Conservation (phyloP, 768 basidiomycete species). For the Suillus clintonianus region DNA sequence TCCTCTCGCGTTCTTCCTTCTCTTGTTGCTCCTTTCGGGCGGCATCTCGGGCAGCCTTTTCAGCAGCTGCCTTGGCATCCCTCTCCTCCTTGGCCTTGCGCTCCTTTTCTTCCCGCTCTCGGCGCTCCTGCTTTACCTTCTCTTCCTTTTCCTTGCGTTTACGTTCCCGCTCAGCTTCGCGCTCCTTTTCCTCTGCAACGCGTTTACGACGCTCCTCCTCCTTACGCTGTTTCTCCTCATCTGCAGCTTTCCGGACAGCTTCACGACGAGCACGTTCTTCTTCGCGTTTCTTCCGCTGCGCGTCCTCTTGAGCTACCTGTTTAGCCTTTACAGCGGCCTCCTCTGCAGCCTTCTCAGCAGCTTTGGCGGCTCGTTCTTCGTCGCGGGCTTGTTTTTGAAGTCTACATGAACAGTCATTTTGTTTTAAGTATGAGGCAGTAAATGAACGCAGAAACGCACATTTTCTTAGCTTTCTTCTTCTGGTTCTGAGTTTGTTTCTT, state of each 20-base stretch:
- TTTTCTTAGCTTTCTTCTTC: constrained; percentile 99
- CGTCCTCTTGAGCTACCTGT: constrained; percentile 78
- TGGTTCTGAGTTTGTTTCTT: constrained; percentile 93
- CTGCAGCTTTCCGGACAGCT: constrained; percentile 68
- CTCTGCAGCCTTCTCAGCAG: constrained; percentile 85
- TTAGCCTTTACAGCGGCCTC: constrained; percentile 78
- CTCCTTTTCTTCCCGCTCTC: constrained; percentile 63
- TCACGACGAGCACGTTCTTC: constrained; percentile 86
- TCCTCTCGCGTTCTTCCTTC: constrained; percentile 69
- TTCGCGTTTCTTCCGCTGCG: constrained; percentile 77
- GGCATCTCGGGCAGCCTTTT: constrained; percentile 45
- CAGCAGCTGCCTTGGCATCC: constrained; percentile 55
- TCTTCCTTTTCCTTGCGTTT: constrained; percentile 79
- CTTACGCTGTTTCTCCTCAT: constrained; percentile 81
- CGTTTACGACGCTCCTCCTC: constrained; percentile 85
- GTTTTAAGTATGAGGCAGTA: constrained; percentile 2
- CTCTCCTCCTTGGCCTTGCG: constrained; percentile 64
- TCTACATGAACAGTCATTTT: constrained; percentile 41
- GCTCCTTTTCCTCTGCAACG: constrained; percentile 77
- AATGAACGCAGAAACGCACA: constrained; percentile 47
- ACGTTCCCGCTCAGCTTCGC: constrained; percentile 73
- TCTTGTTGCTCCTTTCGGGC: constrained; percentile 49
- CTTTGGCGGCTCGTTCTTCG: constrained; percentile 80
- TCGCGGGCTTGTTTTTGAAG: constrained; percentile 92
- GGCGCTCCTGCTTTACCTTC: constrained; percentile 48